phyloP scores from a whole-genome alignment of 2,329 filamentous ascomycete genomes.

The Penicillium sp. region DNA sequence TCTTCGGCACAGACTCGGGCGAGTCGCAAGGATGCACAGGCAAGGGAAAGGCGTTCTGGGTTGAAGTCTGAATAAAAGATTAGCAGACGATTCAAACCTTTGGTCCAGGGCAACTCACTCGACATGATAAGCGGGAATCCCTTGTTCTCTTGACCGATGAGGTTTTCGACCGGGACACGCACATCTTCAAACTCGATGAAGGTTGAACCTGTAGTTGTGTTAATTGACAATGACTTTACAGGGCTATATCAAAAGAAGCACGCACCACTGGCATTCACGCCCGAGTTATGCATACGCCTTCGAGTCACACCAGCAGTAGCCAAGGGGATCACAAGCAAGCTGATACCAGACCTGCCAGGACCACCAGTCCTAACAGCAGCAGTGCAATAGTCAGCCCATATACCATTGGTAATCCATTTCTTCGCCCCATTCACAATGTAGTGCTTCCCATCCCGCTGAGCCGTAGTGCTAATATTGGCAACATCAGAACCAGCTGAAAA shows the following conservation, averaged over 20 bases:
- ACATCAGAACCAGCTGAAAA: conserved; percentile 61
- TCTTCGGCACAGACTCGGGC: conserved; percentile 60
- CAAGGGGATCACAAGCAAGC: conserved; percentile 65
- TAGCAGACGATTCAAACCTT: neutral
- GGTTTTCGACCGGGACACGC: conserved; percentile 65
- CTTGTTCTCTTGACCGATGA: conserved; percentile 67
- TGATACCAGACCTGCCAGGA: conserved; percentile 59
- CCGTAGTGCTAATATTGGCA: conserved; percentile 62
- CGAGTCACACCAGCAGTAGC: conserved; percentile 60
- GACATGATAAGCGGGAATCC: conserved; percentile 74
- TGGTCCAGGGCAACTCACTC: conserved; percentile 39
- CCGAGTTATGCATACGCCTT: conserved; percentile 59
- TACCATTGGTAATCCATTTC: conserved; percentile 67
- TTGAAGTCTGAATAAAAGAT: conserved; percentile 60
- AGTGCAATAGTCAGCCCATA: conserved; percentile 62
- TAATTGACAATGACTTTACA: neutral
- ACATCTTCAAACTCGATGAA: conserved; percentile 74
- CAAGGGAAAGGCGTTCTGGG: conserved; percentile 68
- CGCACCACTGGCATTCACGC: conserved; percentile 63
- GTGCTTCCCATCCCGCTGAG: conserved; percentile 49
- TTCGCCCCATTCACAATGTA: conserved; percentile 68
- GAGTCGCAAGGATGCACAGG: conserved; percentile 62
- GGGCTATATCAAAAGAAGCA: neutral
- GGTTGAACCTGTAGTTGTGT: conserved; percentile 43
- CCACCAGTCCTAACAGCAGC: conserved; percentile 62